Conservation (phyloP, 371 early-diverging fungal species). For the Mucor ambiguus region DNA sequence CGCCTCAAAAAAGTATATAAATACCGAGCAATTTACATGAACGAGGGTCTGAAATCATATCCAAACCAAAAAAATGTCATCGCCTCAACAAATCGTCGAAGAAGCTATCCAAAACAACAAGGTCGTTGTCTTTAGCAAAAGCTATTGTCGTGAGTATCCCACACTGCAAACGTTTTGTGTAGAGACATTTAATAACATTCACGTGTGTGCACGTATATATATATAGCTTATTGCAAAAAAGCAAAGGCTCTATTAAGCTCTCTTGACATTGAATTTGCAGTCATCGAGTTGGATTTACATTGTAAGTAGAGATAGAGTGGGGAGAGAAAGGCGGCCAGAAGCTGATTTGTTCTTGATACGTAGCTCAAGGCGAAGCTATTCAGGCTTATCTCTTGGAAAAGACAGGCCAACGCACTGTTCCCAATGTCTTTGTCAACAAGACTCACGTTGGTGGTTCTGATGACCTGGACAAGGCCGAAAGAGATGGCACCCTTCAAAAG, state of each 20-base stretch:
- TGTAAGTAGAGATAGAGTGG: slow-evolving; percentile 11
- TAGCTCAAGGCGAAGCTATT: slow-evolving; percentile 69
- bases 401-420: slow-evolving; percentile 84
- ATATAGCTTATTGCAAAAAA: slow-evolving; percentile 64
- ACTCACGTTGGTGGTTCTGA: slow-evolving; percentile 83
- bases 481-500: slow-evolving; percentile 51
- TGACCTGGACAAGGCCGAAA: slow-evolving; percentile 56
- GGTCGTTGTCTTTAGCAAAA: slow-evolving; percentile 73
- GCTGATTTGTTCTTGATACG: background rate
- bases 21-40: background rate
- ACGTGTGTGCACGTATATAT: background rate
- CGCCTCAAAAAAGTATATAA: background rate
- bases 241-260: slow-evolving; percentile 63
- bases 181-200: background rate
- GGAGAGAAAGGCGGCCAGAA: background rate
- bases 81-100: slow-evolving; percentile 7
- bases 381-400: slow-evolving; percentile 65
- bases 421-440: slow-evolving; percentile 82
- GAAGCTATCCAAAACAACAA: slow-evolving; percentile 12
- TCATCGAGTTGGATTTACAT: slow-evolving; percentile 54
- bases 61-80: slow-evolving; percentile 4
- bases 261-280: slow-evolving; percentile 38
- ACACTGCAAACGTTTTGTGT: background rate
- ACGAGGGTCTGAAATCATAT: background rate
- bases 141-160: slow-evolving; percentile 66